phyloP scores from a whole-genome alignment of 2,329 filamentous ascomycete genomes.

The Pseudocercospora macadamiae region DNA sequence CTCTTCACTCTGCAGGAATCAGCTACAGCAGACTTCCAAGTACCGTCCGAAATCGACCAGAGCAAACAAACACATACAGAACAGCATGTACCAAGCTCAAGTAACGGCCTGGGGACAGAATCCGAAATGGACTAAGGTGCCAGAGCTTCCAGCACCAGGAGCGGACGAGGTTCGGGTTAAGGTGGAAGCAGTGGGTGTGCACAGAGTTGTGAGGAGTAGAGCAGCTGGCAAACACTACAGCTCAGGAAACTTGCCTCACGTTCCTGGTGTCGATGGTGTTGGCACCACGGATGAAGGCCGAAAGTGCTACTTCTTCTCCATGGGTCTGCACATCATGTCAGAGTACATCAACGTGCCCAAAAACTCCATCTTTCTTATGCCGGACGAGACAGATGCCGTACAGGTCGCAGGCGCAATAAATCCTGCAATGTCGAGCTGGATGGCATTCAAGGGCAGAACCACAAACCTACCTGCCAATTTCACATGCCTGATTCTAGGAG shows the following conservation, averaged over 20 bases:
- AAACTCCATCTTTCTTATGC: slow-evolving; percentile 45
- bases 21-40: not conserved
- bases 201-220: slow-evolving; percentile 57
- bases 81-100: slow-evolving; percentile 44
- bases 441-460: slow-evolving; percentile 56
- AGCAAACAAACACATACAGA: not conserved
- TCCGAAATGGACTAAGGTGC: slow-evolving; percentile 37
- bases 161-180: slow-evolving; percentile 52
- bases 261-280: slow-evolving; percentile 58
- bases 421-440: slow-evolving; percentile 60
- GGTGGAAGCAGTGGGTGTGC: slow-evolving; percentile 56
- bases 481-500: slow-evolving; percentile 57
- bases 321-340: slow-evolving; percentile 50
- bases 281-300: slow-evolving; percentile 49
- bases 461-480: slow-evolving; percentile 46
- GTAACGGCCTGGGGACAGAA: slow-evolving; percentile 46
- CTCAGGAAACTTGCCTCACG: slow-evolving; percentile 53
- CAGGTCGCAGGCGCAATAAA: slow-evolving; percentile 59
- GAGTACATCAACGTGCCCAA: slow-evolving; percentile 55
- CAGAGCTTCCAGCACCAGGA: slow-evolving; percentile 43
- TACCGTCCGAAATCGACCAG: not conserved
- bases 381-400: slow-evolving; percentile 50
- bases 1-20: too few relatives aligned
- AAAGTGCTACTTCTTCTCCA: slow-evolving; percentile 55
- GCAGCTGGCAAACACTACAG: slow-evolving; percentile 61